Evolutionary conservation across 371 early-diverging fungal species (phyloP), one percentile per base, ranked within the genome.

Genomic region (Syncephalastrum racemosum): DNA sequence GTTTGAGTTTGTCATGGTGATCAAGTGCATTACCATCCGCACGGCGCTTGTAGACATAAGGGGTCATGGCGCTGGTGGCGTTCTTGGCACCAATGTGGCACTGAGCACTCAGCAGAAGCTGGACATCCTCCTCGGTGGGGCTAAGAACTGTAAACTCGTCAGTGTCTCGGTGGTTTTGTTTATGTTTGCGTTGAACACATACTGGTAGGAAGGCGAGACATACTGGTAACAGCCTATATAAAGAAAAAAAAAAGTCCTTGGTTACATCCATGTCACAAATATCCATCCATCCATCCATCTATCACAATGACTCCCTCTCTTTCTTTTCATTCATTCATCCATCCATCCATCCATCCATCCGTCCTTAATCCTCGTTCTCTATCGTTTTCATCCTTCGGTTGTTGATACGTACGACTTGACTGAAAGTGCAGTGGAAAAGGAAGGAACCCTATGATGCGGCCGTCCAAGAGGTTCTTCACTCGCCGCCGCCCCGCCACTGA

Each of bases 1-100:
- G 1, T 31, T 31, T 10, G 10, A 31, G 36, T 4, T 10, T 31
- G 36, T 31, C 36, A 31, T 31, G 10, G 36, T 2, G 36, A 31
- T 31, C 36, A 8, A 10, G 16, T 12, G 25, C 23, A 53, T 60
- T 75, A 77, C 95, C 95, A 83, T 98, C 98, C 60, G 83, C 78
- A 61, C 98, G 91, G 70, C 95, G 94, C 86, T 94, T 91, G 82
- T 80, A 94, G 62, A 95, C 85, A 85, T 98, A 98, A 52, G 90
- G 86, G 50, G 79, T 74, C 99, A 98, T 98, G 75, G 85, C 79
- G 59, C 82, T 76, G 73, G 91, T 92, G 60, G 81, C 73, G 82
- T 98, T 97, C 89, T 95, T 94, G 67, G 90, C 70, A 58, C 95
- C 94, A 74, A 94, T 76, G 82, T 94, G 93, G 56, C 88, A 84